Evolutionary conservation across 2,329 filamentous ascomycete species (phyloP).

Genomic region (Colletotrichum theobromicola): DNA sequence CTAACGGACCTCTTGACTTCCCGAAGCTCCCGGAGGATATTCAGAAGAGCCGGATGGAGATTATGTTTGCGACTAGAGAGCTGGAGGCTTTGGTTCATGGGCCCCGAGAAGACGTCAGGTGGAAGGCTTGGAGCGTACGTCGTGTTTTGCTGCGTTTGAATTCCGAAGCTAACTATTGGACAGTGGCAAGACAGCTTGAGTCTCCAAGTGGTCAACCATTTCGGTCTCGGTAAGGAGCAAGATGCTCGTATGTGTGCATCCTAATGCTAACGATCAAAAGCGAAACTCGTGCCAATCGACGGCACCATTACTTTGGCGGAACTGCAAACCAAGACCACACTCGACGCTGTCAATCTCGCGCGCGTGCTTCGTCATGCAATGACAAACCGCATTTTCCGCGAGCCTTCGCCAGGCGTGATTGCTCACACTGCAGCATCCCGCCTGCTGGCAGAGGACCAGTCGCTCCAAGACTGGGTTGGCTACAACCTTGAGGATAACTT

Average conservation of each 20-base stretch:
- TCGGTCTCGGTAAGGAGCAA: conserved; percentile 47
- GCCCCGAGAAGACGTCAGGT: conserved; percentile 55
- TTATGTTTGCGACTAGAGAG: conserved; percentile 54
- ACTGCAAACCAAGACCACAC: conserved; percentile 47
- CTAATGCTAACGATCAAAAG: conserved; percentile 32
- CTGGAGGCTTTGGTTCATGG: conserved; percentile 53
- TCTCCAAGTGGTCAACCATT: conserved; percentile 55
- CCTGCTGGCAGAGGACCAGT: conserved; percentile 51
- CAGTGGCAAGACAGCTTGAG: conserved; percentile 57
- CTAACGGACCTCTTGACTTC: conserved; percentile 49
- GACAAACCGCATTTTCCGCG: conserved; percentile 61
- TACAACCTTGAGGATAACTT: conserved; percentile 61
- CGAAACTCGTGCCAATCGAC: conserved; percentile 54
- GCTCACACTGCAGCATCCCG: conserved; percentile 61
- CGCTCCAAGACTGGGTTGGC: conserved; percentile 58
- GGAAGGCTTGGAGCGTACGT: conserved; percentile 57
- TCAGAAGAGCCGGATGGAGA: conserved; percentile 47
- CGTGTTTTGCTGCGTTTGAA: background rate
- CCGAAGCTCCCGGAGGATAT: conserved; percentile 52
- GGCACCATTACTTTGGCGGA: conserved; percentile 49
- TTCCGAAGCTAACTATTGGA: conserved; percentile 8
- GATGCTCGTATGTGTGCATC: background rate
- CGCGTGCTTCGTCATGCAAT: conserved; percentile 61
- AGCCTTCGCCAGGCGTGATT: conserved; percentile 54
- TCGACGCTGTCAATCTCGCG: conserved; percentile 55